phyloP scores from a whole-genome alignment of 805 yeast genomes.

The Hemisphaericaspora nanyangensis region DNA sequence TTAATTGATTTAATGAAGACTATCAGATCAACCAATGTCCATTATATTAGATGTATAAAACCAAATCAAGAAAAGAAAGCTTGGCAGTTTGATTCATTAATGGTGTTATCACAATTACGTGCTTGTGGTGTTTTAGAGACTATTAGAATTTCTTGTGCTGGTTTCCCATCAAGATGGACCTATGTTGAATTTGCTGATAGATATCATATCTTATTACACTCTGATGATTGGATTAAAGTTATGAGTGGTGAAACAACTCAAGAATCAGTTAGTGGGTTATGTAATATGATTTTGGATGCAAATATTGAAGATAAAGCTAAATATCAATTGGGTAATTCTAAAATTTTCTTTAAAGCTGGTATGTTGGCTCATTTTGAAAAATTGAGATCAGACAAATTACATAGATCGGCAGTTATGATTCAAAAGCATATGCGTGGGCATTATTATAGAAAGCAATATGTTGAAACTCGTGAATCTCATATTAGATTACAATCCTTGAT shows the following conservation, averaged over 20 bases:
- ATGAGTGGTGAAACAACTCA: slow-evolving; percentile 49
- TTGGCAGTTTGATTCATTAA: slow-evolving; percentile 91
- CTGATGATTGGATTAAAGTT: slow-evolving; percentile 63
- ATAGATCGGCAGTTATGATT: slow-evolving; percentile 73
- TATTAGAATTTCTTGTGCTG: slow-evolving; percentile 93
- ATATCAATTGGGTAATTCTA: slow-evolving; percentile 88
- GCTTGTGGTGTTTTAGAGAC: slow-evolving; percentile 99
- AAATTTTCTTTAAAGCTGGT: slow-evolving; percentile 95
- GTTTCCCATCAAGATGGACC: slow-evolving; percentile 95
- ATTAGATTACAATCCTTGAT: slow-evolving; percentile 53
- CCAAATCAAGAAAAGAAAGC: slow-evolving; percentile 93
- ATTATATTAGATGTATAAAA: slow-evolving; percentile 94
- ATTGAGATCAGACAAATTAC: slow-evolving; percentile 72
- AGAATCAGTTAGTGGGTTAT: slow-evolving; percentile 58
- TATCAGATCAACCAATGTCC: slow-evolving; percentile 91
- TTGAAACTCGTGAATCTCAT: slow-evolving; percentile 52
- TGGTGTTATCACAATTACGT: slow-evolving; percentile 92
- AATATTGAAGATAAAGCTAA: slow-evolving; percentile 64
- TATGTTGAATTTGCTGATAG: slow-evolving; percentile 89
- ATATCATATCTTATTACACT: slow-evolving; percentile 76
- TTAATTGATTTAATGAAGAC: slow-evolving; percentile 90
- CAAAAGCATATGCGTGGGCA: slow-evolving; percentile 77
- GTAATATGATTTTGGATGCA: slow-evolving; percentile 60
- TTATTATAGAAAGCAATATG: slow-evolving; percentile 58
- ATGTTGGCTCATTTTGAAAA: slow-evolving; percentile 90